A percentile compares a stretch with the other conserved stretches of the same genome.
Evolutionary conservation across 352 stramenopile genomes (phyloP).

Genomic region (Phytopythium helicoides): DNA sequence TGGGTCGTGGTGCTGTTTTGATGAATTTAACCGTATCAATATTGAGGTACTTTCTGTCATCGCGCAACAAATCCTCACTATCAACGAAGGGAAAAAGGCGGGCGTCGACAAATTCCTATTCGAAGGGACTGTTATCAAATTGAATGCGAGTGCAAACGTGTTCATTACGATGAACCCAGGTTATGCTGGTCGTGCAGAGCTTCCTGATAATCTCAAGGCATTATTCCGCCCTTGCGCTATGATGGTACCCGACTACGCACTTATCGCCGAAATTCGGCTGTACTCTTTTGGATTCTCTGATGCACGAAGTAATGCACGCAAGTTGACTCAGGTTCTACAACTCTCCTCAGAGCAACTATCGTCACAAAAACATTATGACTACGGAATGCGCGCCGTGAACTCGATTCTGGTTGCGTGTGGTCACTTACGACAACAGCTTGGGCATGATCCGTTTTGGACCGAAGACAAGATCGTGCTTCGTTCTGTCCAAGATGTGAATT

Average conservation of each 20-base stretch:
- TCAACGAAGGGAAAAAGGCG: conserved; percentile 91
- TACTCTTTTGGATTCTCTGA: conserved; percentile 93
- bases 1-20: conserved; percentile 94
- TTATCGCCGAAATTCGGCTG: conserved; percentile 93
- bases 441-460: conserved; percentile 84
- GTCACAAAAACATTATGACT: conserved; percentile 95
- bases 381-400: conserved; percentile 95
- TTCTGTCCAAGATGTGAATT: conserved; percentile 93
- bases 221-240: conserved; percentile 93
- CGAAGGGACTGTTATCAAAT: conserved; percentile 91
- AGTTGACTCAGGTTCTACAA: conserved; percentile 93
- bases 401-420: conserved; percentile 93
- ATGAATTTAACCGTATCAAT: conserved; percentile 96
- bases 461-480: conserved; percentile 92
- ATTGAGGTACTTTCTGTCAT: conserved; percentile 95
- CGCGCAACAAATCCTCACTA: conserved; percentile 93
- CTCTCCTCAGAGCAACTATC: conserved; percentile 93
- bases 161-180: conserved; percentile 97
- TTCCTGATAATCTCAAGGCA: conserved; percentile 94
- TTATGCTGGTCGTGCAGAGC: conserved; percentile 93
- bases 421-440: conserved; percentile 87
- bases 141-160: conserved; percentile 91
- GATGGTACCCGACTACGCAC: conserved; percentile 95
- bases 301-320: conserved; percentile 87
- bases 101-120: conserved; percentile 92